A percentile compares a stretch with the other conserved stretches of the same genome.
phyloP scores from a whole-genome alignment of 1,139 yeast genomes.

The Petasospora fabianii region DNA sequence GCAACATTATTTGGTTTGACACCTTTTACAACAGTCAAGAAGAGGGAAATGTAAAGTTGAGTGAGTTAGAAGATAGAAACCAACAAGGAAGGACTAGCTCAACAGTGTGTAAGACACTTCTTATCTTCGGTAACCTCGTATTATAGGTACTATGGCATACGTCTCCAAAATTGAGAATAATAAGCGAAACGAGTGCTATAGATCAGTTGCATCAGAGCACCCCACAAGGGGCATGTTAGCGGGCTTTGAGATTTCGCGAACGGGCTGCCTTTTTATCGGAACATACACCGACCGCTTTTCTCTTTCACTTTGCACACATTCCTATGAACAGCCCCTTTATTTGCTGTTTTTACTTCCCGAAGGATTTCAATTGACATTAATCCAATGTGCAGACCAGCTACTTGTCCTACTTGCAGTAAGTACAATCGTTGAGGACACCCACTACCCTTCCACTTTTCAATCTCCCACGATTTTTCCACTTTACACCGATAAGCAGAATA shows the following conservation, averaged over 20 bases:
- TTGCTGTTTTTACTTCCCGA: too few species aligned
- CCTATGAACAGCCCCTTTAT: too few species aligned
- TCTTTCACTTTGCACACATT: too few species aligned
- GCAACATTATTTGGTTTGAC: constrained; percentile 6
- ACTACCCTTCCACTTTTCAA: not conserved
- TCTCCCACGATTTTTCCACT: too few species aligned
- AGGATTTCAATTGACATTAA: not conserved
- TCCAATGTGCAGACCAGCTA: constrained; percentile 14
- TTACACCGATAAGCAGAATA: not conserved
- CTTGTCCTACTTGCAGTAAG: constrained; percentile 17
- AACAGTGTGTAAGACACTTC: constrained; percentile 35
- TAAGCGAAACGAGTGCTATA: too few species aligned
- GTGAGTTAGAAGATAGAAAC: constrained; percentile 40
- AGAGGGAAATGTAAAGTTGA: constrained; percentile 36
- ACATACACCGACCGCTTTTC: too few species aligned
- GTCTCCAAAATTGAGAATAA: too few species aligned
- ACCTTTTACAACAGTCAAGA: constrained; percentile 34
- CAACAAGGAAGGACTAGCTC: constrained; percentile 43
- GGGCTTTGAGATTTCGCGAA: too few species aligned
- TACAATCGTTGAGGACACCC: not conserved
- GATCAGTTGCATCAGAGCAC: too few species aligned
- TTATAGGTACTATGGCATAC: too few species aligned
- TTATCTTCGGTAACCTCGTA: constrained; percentile 35
- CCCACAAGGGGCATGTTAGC: too few species aligned
- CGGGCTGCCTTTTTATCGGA: too few species aligned